Evolutionary conservation across 805 yeast genomes (phyloP), one percentile per base, ranked within the genome.

Genomic region (Zygosaccharomyces gambellarensis): DNA sequence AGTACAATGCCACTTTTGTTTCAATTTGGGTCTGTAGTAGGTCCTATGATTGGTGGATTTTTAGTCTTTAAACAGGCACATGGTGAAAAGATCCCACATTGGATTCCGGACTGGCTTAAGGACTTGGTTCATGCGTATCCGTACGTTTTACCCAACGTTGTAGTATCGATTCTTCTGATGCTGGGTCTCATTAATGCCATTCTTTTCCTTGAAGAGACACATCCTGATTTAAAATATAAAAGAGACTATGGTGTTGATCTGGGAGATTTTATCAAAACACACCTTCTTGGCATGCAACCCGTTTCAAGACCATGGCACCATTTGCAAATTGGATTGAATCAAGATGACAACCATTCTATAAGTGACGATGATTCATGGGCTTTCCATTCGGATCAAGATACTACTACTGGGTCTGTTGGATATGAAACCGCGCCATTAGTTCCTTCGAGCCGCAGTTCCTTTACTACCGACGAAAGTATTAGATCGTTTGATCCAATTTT

Each of bases 1-100:
- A 74, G 82, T 38, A 76, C 80, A 2, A 70, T 82, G 64, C 87
- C 88, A 0, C 62, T 82, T 32, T 65, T 82, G 11, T 83, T 80
- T 76, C 82, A 82, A 58, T 55, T 81, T 19, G 88, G 87, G 4
- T 67, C 78, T 25, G 74, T 81, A 11, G 58, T 82, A 11, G 88
- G 88, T 1, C 86, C 87, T 1, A 65, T 80, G 60, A 70, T 82
- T 29, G 85, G 82, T 25, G 78, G 79, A 28, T 72, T 67, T 46
- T 67, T 81, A 40, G 80, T 83, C 10, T 67, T 72, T 36, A 80
- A 82, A 5, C 64, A 61, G 25, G 64, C 64, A 7, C 55, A 53
- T 23, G 63, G 60, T 23, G 65, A 70, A 1, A 44, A 45, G 4
- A 53, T 61, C 39, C 60, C 60, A 1, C 29, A 14, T 22, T 52